These are phyloP conservation scores for Microbotryum scabiosae DNA, from an alignment of 1,284 basidiomycete species.

Conservation along the genomic window DNA sequence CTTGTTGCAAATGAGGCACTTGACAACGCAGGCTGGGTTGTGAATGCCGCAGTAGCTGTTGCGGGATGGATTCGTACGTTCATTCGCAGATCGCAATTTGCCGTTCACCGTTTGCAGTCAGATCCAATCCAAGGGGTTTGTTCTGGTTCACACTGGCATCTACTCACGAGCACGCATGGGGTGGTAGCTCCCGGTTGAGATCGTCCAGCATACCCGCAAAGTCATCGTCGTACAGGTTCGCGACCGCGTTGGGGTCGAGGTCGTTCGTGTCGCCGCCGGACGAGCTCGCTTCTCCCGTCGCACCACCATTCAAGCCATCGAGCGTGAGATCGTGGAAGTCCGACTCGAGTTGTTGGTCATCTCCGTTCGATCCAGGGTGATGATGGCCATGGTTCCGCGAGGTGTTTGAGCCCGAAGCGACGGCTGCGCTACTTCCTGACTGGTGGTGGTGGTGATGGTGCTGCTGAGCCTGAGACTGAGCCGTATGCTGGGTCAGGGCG, in stretches of 20 bases:
- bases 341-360: constrained; percentile 5
- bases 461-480: neutral
- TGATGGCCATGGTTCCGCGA: neutral
- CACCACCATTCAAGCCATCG: neutral
- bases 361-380: neutral
- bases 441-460: neutral
- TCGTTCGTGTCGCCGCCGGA: neutral
- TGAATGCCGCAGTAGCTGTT: constrained; percentile 96
- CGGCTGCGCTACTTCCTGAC: neutral
- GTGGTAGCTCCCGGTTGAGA: constrained; percentile 71
- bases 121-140: neutral
- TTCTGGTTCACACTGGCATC: neutral
- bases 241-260: constrained; percentile 8
- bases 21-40: constrained; percentile 91
- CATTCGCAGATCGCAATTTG: neutral
- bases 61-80: neutral
- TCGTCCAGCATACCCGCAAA: constrained; percentile 77
- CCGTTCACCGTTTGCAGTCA: neutral
- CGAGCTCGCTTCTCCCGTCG: neutral
- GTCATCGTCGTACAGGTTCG: constrained; percentile 54
- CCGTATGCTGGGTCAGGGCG: neutral
- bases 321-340: constrained; percentile 24
- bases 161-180: constrained; percentile 85
- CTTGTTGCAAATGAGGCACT: constrained; percentile 89
- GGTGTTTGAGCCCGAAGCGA: neutral